These are phyloP conservation scores for Calendula officinalis DNA, from an alignment of 129 eudicot genomes.

Conservation along the genomic window DNA sequence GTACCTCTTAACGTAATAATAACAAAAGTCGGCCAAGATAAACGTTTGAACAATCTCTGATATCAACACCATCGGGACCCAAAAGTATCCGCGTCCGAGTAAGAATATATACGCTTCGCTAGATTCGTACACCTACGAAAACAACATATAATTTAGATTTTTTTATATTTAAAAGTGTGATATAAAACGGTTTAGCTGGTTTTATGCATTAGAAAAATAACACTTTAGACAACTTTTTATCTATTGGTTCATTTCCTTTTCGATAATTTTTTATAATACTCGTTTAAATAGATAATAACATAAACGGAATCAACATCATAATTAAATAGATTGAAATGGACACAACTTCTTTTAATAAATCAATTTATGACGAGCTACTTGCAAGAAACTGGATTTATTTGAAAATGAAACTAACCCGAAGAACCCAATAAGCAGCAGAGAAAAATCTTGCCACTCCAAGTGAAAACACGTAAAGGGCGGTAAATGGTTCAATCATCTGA, in stretches of 20 bases:
- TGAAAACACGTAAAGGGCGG: conserved; percentile 88
- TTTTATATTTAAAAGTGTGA: not conserved
- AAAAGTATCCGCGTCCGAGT: conserved; percentile 65
- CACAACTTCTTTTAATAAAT: not conserved
- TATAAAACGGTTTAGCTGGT: not conserved
- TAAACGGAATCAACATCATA: no score
- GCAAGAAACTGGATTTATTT: not conserved
- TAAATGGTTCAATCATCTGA: conserved; percentile 87
- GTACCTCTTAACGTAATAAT: conserved; percentile 78
- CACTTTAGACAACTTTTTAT: not conserved
- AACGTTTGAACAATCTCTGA: conserved; percentile 75
- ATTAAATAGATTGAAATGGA: no score
- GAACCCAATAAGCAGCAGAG: conserved; percentile 82
- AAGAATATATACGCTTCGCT: conserved; percentile 50
- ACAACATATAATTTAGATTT: not conserved
- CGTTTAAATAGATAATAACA: no score
- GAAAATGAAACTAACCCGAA: conserved; percentile 50
- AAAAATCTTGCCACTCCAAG: conserved; percentile 80
- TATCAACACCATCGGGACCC: conserved; percentile 63
- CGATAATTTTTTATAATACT: not conserved
- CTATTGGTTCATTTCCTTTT: not conserved
- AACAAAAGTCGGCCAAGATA: conserved; percentile 89
- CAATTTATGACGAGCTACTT: not conserved
- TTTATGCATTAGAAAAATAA: not conserved
- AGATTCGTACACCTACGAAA: conserved; percentile 59